phyloP scores from a whole-genome alignment of 2,329 filamentous ascomycete genomes.

The Thelonectria blattea region DNA sequence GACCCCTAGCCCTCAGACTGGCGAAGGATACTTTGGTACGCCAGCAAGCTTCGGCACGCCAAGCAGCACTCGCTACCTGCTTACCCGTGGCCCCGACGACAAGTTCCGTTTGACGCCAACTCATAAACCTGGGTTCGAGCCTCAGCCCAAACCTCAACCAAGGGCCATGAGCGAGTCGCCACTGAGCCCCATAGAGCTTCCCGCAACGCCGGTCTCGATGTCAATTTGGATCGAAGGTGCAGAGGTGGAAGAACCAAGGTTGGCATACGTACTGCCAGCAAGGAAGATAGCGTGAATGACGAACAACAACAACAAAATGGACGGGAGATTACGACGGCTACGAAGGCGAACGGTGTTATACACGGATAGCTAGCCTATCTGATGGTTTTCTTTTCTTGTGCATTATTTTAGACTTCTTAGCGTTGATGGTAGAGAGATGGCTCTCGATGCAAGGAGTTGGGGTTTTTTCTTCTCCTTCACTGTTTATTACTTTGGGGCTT shows the following conservation, averaged over 20 bases:
- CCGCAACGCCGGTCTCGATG: constrained; percentile 37
- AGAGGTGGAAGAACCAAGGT: constrained; percentile 34
- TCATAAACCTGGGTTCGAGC: constrained; percentile 26
- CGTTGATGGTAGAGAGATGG: neutral
- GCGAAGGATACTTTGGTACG: constrained; percentile 33
- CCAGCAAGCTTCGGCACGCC: constrained; percentile 23
- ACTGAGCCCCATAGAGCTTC: constrained; percentile 34
- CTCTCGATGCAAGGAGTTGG: neutral
- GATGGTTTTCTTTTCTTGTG: constrained; percentile 8
- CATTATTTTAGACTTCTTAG: constrained; percentile 10
- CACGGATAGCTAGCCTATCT: constrained; percentile 12
- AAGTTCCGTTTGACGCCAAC: constrained; percentile 36
- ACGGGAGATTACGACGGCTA: constrained; percentile 9
- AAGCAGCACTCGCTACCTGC: constrained; percentile 27
- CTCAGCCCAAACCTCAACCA: constrained; percentile 20
- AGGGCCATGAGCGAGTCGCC: neutral
- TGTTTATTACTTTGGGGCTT: too few relatives aligned
- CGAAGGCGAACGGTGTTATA: constrained; percentile 2
- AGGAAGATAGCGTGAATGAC: constrained; percentile 8
- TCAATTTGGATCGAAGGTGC: constrained; percentile 40
- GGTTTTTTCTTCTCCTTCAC: neutral
- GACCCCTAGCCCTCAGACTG: constrained; percentile 4
- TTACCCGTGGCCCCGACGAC: constrained; percentile 34
- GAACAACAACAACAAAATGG: constrained; percentile 22
- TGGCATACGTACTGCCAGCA: constrained; percentile 36